phyloP scores from a whole-genome alignment of 257 asterid genomes.

The Solanum bulbocastanum region DNA sequence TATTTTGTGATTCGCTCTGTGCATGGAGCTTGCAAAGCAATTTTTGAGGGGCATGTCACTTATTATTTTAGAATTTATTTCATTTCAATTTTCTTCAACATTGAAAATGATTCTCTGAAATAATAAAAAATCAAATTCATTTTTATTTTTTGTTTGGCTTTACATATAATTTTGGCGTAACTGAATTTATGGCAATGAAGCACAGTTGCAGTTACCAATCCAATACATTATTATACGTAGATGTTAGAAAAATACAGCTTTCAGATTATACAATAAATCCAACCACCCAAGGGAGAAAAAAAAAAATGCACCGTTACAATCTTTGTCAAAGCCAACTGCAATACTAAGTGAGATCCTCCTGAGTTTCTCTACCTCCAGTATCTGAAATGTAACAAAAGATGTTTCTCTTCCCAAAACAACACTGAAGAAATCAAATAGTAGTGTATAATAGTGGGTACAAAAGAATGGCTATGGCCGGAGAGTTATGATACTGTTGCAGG shows the following conservation, averaged over 20 bases:
- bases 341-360: background rate
- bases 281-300: background rate
- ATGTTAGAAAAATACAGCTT: background rate
- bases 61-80: too few relatives aligned
- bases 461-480: conserved; percentile 13
- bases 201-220: background rate
- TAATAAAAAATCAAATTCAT: background rate
- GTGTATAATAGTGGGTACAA: conserved; percentile 16
- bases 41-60: too few relatives aligned
- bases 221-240: background rate
- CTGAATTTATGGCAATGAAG: background rate
- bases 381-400: background rate
- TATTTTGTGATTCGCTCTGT: too few relatives aligned
- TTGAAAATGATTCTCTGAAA: background rate
- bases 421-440: background rate
- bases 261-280: background rate
- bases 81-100: background rate
- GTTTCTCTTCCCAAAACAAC: background rate
- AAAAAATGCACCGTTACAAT: background rate
- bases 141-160: background rate
- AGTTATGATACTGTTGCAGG: background rate
- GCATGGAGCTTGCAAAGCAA: too few relatives aligned
- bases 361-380: background rate
- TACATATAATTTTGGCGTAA: background rate
- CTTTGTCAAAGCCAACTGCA: background rate